Conservation (phyloP, 208 protist species). For the Trypanosoma boissoni region DNA sequence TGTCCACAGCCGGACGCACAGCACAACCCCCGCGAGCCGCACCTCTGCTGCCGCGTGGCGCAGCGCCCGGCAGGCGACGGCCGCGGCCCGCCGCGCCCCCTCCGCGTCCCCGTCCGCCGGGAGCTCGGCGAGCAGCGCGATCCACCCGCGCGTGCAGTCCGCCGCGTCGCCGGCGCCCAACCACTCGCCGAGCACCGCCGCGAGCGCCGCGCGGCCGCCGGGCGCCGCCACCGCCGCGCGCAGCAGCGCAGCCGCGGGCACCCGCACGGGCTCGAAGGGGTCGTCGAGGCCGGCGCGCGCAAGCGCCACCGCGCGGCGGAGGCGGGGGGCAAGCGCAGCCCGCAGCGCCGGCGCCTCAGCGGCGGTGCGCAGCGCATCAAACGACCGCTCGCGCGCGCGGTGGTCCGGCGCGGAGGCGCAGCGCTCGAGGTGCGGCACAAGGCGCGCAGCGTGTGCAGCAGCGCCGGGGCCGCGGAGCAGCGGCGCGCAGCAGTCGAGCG, state of each 20-base stretch:
- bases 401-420: too few relatives aligned
- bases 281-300: constrained; percentile 70
- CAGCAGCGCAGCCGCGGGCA: constrained; percentile 39
- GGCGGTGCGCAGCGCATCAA: constrained; percentile 40
- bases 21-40: constrained; percentile 28
- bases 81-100: constrained; percentile 35
- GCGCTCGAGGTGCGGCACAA: too few relatives aligned
- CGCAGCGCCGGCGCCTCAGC: constrained; percentile 9
- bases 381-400: constrained; percentile 35
- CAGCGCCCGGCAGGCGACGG: constrained; percentile 28
- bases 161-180: constrained; percentile 17
- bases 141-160: constrained; percentile 45
- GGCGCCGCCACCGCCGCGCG: constrained; percentile 27
- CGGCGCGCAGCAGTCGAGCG: constrained; percentile 12
- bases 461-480: too few relatives aligned
- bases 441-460: too few relatives aligned
- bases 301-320: constrained; percentile 38
- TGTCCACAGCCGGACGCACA: constrained; percentile 33
- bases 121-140: constrained; percentile 50
- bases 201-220: constrained; percentile 41
- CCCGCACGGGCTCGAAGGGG: constrained; percentile 68
- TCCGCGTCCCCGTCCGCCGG: constrained; percentile 8
- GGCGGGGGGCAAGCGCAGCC: constrained; percentile 24
- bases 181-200: constrained; percentile 51
- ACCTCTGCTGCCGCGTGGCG: constrained; percentile 45